Evolutionary conservation across 441 rosid genomes (phyloP).

Genomic region (Adansonia madagascariensis): DNA sequence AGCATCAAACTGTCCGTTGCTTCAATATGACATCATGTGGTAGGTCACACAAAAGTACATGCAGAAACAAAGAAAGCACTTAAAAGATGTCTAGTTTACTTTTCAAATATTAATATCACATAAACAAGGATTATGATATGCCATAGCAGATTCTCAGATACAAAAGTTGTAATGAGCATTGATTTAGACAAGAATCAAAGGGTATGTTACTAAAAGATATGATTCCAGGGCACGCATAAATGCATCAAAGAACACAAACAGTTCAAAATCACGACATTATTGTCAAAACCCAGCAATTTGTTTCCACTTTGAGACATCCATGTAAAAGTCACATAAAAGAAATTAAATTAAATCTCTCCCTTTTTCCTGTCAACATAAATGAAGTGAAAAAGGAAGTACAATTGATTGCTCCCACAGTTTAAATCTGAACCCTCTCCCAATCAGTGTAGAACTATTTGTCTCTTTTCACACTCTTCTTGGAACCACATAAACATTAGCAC

Average conservation of each 20-base stretch:
- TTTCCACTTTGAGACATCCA: background rate
- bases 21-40: background rate
- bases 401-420: background rate
- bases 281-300: background rate
- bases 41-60: slow-evolving; percentile 4
- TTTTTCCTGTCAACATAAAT: background rate
- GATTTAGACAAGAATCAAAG: slow-evolving; percentile 10
- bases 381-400: background rate
- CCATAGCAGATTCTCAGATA: background rate
- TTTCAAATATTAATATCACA: slow-evolving; percentile 3
- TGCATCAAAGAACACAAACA: background rate
- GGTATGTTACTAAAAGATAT: slow-evolving; percentile 4
- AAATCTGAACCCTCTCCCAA: slow-evolving; percentile 6
- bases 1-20: background rate
- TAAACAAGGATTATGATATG: background rate
- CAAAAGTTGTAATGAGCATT: background rate
- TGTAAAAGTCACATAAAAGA: background rate
- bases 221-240: background rate
- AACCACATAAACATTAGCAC: background rate
- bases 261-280: slow-evolving; percentile 13
- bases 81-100: background rate
- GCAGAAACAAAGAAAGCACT: slow-evolving; percentile 10
- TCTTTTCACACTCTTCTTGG: background rate
- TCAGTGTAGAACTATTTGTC: background rate
- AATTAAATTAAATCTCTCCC: background rate